Evolutionary conservation across 306 rosid species (phyloP), one percentile per base, ranked within the genome.

Genomic region (Ceratonia siliqua): DNA sequence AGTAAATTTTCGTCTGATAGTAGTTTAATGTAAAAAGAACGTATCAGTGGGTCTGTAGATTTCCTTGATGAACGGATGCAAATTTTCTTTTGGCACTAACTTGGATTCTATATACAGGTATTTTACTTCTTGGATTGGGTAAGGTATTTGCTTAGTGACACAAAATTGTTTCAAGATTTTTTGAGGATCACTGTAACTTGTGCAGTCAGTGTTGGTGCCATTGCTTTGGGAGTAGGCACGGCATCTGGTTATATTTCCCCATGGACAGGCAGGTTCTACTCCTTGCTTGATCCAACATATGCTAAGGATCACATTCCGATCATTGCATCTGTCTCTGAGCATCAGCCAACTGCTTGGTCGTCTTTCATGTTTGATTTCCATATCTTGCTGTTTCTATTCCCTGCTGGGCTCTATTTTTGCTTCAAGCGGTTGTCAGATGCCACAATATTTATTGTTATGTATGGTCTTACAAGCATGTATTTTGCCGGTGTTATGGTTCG

Each of bases 301-400:
- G 99, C 99, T 6, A 95, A 95, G 83, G 99, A 92, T 85, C 96
- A 95, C 74, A 95, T 95, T 77, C 99, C 98, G 7, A 95, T 95
- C 49, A 95, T 95, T 56, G 99, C 98, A 4, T 95, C 99, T 18
- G 99, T 95, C 86, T 95, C 99, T 64, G 99, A 95, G 87, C 99
- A 95, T 87, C 99, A 95, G 79, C 99, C 99, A 20, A 95, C 99
- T n/a, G 98, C 99, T 20, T 95, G 99, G 99, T 94, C 99, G 9
- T 94, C 99, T 53, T 94, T 94, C 85, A 95, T 95, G 99, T 95
- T 95, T 76, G 99, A 95, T 87, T 95, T 89, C 84, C 99, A 95
- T 79, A 89, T 95, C 80, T 80, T 95, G 78, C 83, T 95, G 74
- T 85, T 95, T 81, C 92, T 95, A 79, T 95, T 95, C 89, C 99